Conservation (phyloP, 345 rosid species). For the Jatropha curcas region DNA sequence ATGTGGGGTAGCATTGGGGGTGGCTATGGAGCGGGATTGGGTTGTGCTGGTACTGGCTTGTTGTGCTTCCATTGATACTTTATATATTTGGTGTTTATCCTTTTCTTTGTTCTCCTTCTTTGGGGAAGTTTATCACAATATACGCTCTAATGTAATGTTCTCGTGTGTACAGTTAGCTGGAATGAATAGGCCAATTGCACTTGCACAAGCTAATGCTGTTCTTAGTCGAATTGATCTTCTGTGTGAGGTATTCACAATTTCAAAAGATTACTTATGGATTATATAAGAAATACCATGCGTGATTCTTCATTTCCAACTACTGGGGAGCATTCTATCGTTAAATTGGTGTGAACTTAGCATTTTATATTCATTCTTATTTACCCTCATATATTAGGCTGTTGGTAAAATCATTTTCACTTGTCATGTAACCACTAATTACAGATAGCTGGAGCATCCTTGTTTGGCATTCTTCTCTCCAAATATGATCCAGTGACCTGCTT, state of each 20-base stretch:
- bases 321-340: background rate
- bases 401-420: background rate
- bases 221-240: constrained; percentile 85
- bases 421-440: constrained; percentile 26
- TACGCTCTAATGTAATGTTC: constrained; percentile 6
- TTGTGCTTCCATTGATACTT: constrained; percentile 11
- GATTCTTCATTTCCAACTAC: background rate
- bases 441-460: constrained; percentile 86
- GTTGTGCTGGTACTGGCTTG: constrained; percentile 72
- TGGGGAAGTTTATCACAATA: constrained; percentile 15
- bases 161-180: constrained; percentile 72
- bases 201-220: constrained; percentile 93
- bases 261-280: background rate
- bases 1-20: constrained; percentile 83
- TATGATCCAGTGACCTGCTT: constrained; percentile 85
- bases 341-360: background rate
- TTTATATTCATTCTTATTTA: background rate
- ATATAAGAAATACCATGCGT: background rate
- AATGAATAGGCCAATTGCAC: constrained; percentile 80
- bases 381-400: background rate
- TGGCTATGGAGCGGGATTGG: constrained; percentile 95
- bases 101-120: constrained; percentile 9
- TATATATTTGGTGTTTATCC: constrained; percentile 11
- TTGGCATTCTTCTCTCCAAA: constrained; percentile 79
- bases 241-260: constrained; percentile 62